Conservation (phyloP, 495 filamentous ascomycete genomes). For the Saxispiralis lemnorum region DNA sequence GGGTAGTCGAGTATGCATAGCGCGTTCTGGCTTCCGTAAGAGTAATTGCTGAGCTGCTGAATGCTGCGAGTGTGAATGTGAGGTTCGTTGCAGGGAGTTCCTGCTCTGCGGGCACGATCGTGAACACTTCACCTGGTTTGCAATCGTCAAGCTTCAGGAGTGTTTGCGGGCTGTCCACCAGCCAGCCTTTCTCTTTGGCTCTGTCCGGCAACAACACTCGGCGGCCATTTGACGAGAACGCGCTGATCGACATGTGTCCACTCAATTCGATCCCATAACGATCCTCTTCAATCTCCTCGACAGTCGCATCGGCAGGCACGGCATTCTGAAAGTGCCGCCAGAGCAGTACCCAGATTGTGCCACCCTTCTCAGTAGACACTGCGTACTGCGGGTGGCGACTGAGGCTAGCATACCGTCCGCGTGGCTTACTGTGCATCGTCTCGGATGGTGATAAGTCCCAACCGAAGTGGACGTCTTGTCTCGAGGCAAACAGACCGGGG, state of each 20-base stretch:
- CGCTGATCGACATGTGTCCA: conserved; percentile 74
- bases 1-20: conserved; percentile 36
- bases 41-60: conserved; percentile 42
- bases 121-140: conserved; percentile 42
- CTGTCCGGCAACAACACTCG: conserved; percentile 55
- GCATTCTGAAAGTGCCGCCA: conserved; percentile 54
- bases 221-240: conserved; percentile 56
- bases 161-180: conserved; percentile 84
- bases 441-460: conserved; percentile 57
- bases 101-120: conserved; percentile 62
- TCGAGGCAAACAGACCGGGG: conserved; percentile 58
- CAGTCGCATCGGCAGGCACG: conserved; percentile 9
- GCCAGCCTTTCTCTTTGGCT: conserved; percentile 51
- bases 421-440: conserved; percentile 29
- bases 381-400: conserved; percentile 51
- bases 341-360: conserved; percentile 65
- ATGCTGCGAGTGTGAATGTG: conserved; percentile 68
- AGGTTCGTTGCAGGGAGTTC: conserved; percentile 49
- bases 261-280: conserved; percentile 16
- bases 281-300: conserved; percentile 8
- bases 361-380: conserved; percentile 37
- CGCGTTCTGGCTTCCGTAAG: conserved; percentile 42
- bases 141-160: conserved; percentile 54
- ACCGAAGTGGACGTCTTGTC: conserved; percentile 75
- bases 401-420: conserved; percentile 11